These are phyloP conservation scores for Paraglomus occultum DNA, from an alignment of 192 early-diverging fungal genomes.

Conservation along the genomic window DNA sequence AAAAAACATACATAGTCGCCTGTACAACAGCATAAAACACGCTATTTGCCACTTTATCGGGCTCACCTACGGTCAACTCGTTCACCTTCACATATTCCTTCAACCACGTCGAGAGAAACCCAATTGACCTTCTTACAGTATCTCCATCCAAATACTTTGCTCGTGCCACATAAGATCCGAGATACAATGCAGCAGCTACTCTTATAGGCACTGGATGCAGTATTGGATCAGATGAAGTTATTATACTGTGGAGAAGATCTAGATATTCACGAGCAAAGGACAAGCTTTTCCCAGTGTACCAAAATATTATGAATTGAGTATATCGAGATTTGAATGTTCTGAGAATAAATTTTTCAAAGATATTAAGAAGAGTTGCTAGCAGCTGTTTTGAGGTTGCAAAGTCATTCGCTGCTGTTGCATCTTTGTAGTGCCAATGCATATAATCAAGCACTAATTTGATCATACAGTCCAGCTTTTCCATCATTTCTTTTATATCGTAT, in stretches of 20 bases:
- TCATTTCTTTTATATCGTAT: slow-evolving; percentile 52
- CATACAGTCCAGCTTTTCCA: slow-evolving; percentile 73
- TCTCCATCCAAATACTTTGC: slow-evolving; percentile 71
- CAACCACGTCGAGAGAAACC: slow-evolving; percentile 68
- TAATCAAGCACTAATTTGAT: slow-evolving; percentile 66
- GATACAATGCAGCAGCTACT: slow-evolving; percentile 77
- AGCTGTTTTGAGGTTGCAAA: slow-evolving; percentile 46
- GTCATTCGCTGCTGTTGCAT: slow-evolving; percentile 26
- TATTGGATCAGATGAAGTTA: slow-evolving; percentile 22
- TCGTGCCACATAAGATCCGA: slow-evolving; percentile 85
- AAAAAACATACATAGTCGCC: slow-evolving; percentile 90
- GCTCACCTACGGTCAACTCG: slow-evolving; percentile 44
- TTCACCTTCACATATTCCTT: slow-evolving; percentile 64
- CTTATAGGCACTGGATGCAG: slow-evolving; percentile 62
- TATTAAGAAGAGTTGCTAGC: slow-evolving; percentile 65
- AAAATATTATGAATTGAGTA: slow-evolving; percentile 91
- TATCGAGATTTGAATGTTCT: slow-evolving; percentile 88
- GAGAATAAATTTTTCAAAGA: slow-evolving; percentile 78
- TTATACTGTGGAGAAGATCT: no score
- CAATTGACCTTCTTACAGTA: slow-evolving; percentile 63
- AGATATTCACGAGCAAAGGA: slow-evolving; percentile 10
- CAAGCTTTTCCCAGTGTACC: slow-evolving; percentile 58
- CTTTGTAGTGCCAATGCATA: slow-evolving; percentile 42
- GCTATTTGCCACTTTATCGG: slow-evolving; percentile 63
- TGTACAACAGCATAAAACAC: slow-evolving; percentile 89